These are phyloP conservation scores for Fusarium xyrophilum DNA, from an alignment of 2,329 filamentous ascomycete genomes.

Conservation along the genomic window DNA sequence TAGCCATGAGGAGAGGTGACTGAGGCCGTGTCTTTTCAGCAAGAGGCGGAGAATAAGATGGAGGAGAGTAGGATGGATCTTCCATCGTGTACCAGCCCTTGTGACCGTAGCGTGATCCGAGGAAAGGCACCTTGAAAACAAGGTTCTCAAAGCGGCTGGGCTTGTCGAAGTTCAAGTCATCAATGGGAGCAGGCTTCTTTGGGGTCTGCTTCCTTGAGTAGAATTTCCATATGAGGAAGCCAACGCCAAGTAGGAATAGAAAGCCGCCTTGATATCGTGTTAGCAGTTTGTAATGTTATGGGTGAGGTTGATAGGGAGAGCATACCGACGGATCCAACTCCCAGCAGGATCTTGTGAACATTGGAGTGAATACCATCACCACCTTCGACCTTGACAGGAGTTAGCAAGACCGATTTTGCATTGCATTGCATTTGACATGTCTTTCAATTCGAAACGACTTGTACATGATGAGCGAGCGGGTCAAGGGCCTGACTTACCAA, in stretches of 20 bases:
- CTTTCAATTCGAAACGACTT: not conserved
- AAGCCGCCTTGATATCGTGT: conserved; percentile 25
- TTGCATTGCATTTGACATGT: not conserved
- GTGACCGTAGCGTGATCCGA: conserved; percentile 45
- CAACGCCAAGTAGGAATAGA: conserved; percentile 34
- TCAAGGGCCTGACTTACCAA: conserved; percentile 29
- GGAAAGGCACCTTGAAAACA: conserved; percentile 47
- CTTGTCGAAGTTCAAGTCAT: conserved; percentile 33
- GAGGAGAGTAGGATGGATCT: conserved; percentile 31
- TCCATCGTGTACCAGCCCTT: conserved; percentile 47
- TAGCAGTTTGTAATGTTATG: not conserved
- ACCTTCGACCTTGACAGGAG: conserved; percentile 16
- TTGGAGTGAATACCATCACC: conserved; percentile 26
- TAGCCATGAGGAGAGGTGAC: conserved; percentile 25
- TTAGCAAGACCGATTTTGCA: conserved; percentile 10
- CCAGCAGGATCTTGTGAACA: conserved; percentile 38
- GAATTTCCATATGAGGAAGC: conserved; percentile 36
- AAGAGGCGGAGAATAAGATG: conserved; percentile 5
- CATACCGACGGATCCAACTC: conserved; percentile 38
- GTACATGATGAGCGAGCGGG: not conserved
- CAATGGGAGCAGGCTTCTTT: conserved; percentile 15
- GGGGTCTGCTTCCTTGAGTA: conserved; percentile 15
- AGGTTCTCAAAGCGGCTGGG: conserved; percentile 38
- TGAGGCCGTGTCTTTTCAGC: conserved; percentile 35
- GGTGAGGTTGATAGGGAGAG: not conserved